phyloP scores from a whole-genome alignment of 106 monocot species.

The Dactylorhiza incarnata region DNA sequence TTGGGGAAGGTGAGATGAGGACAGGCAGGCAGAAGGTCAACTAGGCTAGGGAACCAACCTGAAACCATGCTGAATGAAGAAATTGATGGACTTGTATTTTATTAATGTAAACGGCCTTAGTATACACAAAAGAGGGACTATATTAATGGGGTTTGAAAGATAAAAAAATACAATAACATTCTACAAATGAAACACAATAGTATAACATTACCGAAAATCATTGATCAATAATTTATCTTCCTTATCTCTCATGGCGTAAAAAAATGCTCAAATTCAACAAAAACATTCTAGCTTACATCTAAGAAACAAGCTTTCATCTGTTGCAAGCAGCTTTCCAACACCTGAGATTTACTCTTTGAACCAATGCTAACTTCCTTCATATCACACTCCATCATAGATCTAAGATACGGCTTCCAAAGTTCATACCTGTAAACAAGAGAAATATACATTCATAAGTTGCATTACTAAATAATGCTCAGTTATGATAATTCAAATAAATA shows the following conservation, averaged over 20 bases:
- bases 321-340: slow-evolving; percentile 72
- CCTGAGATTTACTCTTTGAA: slow-evolving; percentile 83
- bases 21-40: no score
- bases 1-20: no score
- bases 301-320: slow-evolving; percentile 95
- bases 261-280: background rate
- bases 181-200: background rate
- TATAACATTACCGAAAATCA: background rate
- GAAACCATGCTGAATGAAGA: no score
- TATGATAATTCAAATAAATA: background rate
- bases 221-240: background rate
- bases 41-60: no score
- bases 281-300: slow-evolving; percentile 50
- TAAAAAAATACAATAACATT: no score
- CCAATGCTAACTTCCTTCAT: slow-evolving; percentile 88
- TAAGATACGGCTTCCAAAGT: slow-evolving; percentile 95
- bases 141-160: no score
- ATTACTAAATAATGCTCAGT: background rate
- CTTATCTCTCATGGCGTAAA: background rate
- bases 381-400: slow-evolving; percentile 88
- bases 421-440: slow-evolving; percentile 51
- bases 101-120: no score
- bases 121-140: no score
- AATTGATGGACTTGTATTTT: no score
- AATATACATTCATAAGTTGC: background rate